Conservation (phyloP, 1,284 basidiomycete genomes). For the Cryptococcus amylolentus region DNA sequence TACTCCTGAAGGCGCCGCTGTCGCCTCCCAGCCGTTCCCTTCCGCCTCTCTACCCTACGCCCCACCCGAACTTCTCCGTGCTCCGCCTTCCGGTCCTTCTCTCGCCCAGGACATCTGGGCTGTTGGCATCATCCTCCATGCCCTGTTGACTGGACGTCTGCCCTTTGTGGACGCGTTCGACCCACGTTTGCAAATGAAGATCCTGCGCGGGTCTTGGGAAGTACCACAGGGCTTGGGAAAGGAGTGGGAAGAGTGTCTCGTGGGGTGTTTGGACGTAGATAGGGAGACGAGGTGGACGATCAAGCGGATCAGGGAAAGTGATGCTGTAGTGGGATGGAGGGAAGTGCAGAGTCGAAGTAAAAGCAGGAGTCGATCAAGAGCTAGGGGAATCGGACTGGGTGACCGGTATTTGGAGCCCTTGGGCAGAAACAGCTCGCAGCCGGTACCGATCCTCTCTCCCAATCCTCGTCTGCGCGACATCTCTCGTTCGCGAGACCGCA, state of each 20-base stretch:
- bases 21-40: slow-evolving; percentile 53
- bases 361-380: slow-evolving; percentile 26
- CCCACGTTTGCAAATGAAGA: slow-evolving; percentile 84
- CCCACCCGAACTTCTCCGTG: slow-evolving; percentile 68
- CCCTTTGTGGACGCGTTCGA: slow-evolving; percentile 86
- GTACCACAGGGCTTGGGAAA: slow-evolving; percentile 57
- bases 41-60: slow-evolving; percentile 88
- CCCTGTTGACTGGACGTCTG: slow-evolving; percentile 70
- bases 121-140: slow-evolving; percentile 79
- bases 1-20: slow-evolving; percentile 1
- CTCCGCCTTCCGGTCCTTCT: slow-evolving; percentile 45
- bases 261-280: slow-evolving; percentile 67
- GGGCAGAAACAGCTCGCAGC: slow-evolving; percentile 6
- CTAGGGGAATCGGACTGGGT: slow-evolving; percentile 1
- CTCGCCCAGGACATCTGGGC: slow-evolving; percentile 87
- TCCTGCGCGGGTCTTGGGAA: slow-evolving; percentile 67
- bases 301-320: slow-evolving; percentile 66
- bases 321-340: slow-evolving; percentile 76
- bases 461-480: background rate
- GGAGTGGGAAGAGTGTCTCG: slow-evolving; percentile 67
- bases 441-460: slow-evolving; percentile 11
- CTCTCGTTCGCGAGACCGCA: slow-evolving; percentile 7
- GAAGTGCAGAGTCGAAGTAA: slow-evolving; percentile 43
- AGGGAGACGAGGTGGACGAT: slow-evolving; percentile 67
- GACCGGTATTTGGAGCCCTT: slow-evolving; percentile 3